Percentiles rank a stretch among this genome's conserved stretches.
Evolutionary conservation across 2,329 filamentous ascomycete genomes (phyloP).

Genomic region (Dendrostoma leiphaemia): DNA sequence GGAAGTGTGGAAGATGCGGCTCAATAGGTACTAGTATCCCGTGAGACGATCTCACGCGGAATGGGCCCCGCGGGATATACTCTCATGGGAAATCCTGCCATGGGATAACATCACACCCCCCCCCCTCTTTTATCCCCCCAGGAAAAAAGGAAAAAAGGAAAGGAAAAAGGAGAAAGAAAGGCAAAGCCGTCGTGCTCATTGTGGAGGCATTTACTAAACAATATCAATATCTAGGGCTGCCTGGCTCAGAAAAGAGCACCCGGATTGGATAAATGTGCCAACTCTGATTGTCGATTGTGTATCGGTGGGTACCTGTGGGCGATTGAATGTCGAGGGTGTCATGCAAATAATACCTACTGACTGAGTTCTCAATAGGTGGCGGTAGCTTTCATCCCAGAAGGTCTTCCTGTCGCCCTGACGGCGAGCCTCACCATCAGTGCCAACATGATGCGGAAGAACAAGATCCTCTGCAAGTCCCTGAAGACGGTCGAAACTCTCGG

Average conservation of each 20-base stretch:
- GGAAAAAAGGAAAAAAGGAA: too few relatives aligned
- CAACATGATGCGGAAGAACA: slow-evolving; percentile 73
- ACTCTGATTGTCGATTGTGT: slow-evolving; percentile 72
- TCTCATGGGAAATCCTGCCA: not conserved
- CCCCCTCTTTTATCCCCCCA: too few relatives aligned
- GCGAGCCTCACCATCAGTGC: slow-evolving; percentile 73
- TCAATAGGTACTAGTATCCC: too few relatives aligned
- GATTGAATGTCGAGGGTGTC: too few relatives aligned
- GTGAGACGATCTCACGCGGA: too few relatives aligned
- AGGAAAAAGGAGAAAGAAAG: too few relatives aligned
- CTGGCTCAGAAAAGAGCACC: slow-evolving; percentile 66
- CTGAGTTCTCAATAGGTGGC: too few relatives aligned
- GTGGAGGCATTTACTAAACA: too few relatives aligned
- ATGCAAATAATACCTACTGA: too few relatives aligned
- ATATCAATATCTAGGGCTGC: too few relatives aligned
- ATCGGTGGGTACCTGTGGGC: too few relatives aligned
- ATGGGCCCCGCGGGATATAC: not conserved
- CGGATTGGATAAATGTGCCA: slow-evolving; percentile 69
- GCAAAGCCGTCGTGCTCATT: not conserved
- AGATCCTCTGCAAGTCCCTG: slow-evolving; percentile 75
- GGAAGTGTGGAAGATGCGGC: too few relatives aligned
- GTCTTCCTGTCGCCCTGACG: slow-evolving; percentile 67
- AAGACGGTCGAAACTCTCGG: slow-evolving; percentile 77
- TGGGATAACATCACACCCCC: not conserved
- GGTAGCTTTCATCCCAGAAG: slow-evolving; percentile 75